Conservation (phyloP, 2,329 filamentous ascomycete species). For the Polychaeton citri region DNA sequence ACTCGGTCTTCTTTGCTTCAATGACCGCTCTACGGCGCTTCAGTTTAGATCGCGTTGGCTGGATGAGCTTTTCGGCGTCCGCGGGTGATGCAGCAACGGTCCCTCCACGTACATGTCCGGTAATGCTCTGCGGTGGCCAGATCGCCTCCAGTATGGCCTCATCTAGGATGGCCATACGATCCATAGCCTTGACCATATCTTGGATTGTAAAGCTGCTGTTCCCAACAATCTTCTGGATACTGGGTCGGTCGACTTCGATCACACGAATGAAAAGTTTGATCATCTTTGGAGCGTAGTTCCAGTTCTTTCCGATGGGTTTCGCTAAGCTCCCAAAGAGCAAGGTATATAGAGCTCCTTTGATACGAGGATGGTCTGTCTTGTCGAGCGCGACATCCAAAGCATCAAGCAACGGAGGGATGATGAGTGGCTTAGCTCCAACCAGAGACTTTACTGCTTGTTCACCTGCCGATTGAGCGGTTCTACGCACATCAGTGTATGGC, state of each 20-base stretch:
- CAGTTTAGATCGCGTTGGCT: constrained; percentile 59
- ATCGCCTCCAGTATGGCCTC: constrained; percentile 57
- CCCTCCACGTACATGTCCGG: constrained; percentile 12
- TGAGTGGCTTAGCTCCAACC: constrained; percentile 72
- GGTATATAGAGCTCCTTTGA: constrained; percentile 90
- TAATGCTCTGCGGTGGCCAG: constrained; percentile 37
- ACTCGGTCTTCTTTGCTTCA: constrained; percentile 66
- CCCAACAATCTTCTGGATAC: constrained; percentile 77
- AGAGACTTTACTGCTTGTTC: constrained; percentile 89
- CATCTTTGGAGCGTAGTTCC: constrained; percentile 85
- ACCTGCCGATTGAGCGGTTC: constrained; percentile 79
- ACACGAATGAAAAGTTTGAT: constrained; percentile 84
- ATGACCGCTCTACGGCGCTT: constrained; percentile 61
- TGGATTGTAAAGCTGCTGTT: constrained; percentile 74
- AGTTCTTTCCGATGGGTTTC: constrained; percentile 79
- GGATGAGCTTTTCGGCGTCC: constrained; percentile 49
- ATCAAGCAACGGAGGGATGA: constrained; percentile 76
- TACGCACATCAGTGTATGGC: constrained; percentile 86
- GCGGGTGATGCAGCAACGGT: constrained; percentile 25
- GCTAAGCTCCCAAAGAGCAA: constrained; percentile 77
- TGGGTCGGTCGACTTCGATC: constrained; percentile 81
- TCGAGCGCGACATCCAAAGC: constrained; percentile 67
- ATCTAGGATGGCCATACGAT: constrained; percentile 74
- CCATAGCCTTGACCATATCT: constrained; percentile 81
- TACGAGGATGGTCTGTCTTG: constrained; percentile 70